These are phyloP conservation scores for Phytopythium kandeliae DNA, from an alignment of 352 stramenopile species.

Conservation along the genomic window DNA sequence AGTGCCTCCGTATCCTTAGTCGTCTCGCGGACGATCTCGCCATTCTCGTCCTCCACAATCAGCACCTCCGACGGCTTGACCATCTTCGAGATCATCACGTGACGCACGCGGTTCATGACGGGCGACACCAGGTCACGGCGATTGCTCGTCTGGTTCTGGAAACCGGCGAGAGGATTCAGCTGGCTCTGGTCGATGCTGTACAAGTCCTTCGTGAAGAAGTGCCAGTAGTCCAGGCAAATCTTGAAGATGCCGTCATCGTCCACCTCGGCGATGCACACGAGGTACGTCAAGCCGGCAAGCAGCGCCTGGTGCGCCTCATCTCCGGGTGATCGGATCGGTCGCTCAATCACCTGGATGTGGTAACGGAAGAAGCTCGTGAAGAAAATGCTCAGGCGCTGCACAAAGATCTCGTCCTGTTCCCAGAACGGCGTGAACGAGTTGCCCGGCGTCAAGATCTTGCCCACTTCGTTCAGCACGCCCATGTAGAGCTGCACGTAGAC, in stretches of 20 bases:
- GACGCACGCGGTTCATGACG: slow-evolving; percentile 93
- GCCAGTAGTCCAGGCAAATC: slow-evolving; percentile 98
- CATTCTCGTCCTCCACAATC: slow-evolving; percentile 99
- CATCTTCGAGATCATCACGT: slow-evolving; percentile 99
- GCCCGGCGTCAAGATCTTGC: slow-evolving; percentile 87
- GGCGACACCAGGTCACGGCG: slow-evolving; percentile 66
- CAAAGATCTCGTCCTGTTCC: slow-evolving; percentile 96
- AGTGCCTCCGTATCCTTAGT: slow-evolving; percentile 99
- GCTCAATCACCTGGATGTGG: slow-evolving; percentile 95
- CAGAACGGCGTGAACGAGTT: slow-evolving; percentile 90
- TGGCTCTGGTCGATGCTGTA: slow-evolving; percentile 91
- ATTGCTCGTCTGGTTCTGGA: slow-evolving; percentile 44
- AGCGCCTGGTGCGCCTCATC: slow-evolving; percentile 90
- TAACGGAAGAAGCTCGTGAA: slow-evolving; percentile 94
- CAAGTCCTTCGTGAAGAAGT: slow-evolving; percentile 95
- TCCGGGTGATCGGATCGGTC: slow-evolving; percentile 51
- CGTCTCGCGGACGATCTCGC: slow-evolving; percentile 95
- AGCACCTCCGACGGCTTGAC: slow-evolving; percentile 99
- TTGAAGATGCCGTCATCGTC: slow-evolving; percentile 97
- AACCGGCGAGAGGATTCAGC: slow-evolving; percentile 47
- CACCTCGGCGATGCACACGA: slow-evolving; percentile 89
- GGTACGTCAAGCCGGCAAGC: slow-evolving; percentile 91
- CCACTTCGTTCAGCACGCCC: slow-evolving; percentile 91
- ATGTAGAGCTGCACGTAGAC: slow-evolving; percentile 95
- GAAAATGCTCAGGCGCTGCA: slow-evolving; percentile 97